Conservation (phyloP, 1,284 basidiomycete genomes). For the Tylopilus orsonianus region DNA sequence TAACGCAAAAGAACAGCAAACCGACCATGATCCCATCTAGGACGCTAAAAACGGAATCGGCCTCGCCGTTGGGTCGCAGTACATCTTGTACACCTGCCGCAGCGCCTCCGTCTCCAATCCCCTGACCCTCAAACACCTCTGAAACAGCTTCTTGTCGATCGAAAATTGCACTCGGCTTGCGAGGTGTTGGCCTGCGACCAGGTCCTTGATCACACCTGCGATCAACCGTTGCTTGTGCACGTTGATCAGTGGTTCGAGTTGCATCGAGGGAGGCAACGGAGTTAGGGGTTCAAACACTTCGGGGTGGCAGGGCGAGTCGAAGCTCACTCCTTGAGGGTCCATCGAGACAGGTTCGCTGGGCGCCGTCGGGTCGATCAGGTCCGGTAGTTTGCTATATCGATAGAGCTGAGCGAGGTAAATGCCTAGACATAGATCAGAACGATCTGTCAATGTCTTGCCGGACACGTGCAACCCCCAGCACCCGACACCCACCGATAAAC, state of each 20-base stretch:
- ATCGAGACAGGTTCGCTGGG: conserved; percentile 67
- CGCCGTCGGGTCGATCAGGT: conserved; percentile 80
- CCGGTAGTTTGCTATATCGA: conserved; percentile 67
- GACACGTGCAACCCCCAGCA: too few relatives aligned
- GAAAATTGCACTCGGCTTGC: conserved; percentile 69
- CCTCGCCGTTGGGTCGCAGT: conserved; percentile 24
- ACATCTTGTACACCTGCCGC: conserved; percentile 45
- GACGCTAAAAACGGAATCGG: conserved; percentile 25
- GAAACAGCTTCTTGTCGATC: conserved; percentile 71
- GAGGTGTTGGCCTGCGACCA: conserved; percentile 80
- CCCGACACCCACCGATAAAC: conserved; percentile 62
- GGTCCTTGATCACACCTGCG: conserved; percentile 71
- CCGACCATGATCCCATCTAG: conserved; percentile 5
- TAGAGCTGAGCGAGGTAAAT: conserved; percentile 76
- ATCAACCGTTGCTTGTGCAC: conserved; percentile 84
- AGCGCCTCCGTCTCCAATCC: conserved; percentile 57
- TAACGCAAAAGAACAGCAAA: neutral
- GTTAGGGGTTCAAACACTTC: conserved; percentile 73
- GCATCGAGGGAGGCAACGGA: conserved; percentile 69
- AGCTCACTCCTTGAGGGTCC: conserved; percentile 59
- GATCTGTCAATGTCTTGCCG: too few relatives aligned
- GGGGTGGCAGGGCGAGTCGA: conserved; percentile 67
- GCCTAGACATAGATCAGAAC: too few relatives aligned
- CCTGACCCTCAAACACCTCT: conserved; percentile 70
- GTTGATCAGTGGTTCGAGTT: conserved; percentile 84